Percentiles rank a stretch among this genome's conserved stretches.
These are phyloP conservation scores for Lithocarpus polystachyus DNA, from an alignment of 306 rosid species.

Conservation along the genomic window DNA sequence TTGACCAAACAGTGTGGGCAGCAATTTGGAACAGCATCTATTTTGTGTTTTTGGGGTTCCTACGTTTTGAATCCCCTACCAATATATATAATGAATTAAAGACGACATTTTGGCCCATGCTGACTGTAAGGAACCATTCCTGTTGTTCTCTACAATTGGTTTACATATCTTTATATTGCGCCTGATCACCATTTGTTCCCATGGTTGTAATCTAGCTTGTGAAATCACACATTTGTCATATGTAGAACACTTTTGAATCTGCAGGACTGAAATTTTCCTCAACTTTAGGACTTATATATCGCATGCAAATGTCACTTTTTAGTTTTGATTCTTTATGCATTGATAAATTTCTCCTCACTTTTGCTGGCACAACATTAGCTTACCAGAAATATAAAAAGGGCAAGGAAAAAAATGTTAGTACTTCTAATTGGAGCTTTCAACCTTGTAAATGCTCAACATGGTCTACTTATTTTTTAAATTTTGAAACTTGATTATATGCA, in stretches of 20 bases:
- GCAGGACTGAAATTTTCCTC: neutral
- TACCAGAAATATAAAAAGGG: neutral
- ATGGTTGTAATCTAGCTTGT: neutral
- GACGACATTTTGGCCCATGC: constrained; percentile 76
- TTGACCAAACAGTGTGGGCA: constrained; percentile 90
- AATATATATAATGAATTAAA: constrained; percentile 60
- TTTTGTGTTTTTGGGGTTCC: constrained; percentile 72
- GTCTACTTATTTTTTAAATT: neutral
- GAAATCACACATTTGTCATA: neutral
- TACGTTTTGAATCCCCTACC: constrained; percentile 62
- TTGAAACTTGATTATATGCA: neutral
- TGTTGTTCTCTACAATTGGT: constrained; percentile 16
- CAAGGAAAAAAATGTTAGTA: neutral
- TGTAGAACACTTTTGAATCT: neutral
- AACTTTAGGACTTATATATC: neutral
- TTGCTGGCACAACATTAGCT: neutral
- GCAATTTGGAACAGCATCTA: constrained; percentile 94
- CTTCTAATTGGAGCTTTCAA: neutral
- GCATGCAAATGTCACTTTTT: neutral
- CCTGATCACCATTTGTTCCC: constrained; percentile 11
- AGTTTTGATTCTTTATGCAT: neutral
- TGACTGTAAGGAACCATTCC: constrained; percentile 62
- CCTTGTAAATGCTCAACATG: neutral
- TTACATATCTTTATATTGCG: constrained; percentile 10
- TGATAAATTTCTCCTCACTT: neutral